Evolutionary conservation across 2,329 filamentous ascomycete genomes (phyloP), one percentile per base, ranked within the genome.

Genomic region (Diaporthe ampelina): DNA sequence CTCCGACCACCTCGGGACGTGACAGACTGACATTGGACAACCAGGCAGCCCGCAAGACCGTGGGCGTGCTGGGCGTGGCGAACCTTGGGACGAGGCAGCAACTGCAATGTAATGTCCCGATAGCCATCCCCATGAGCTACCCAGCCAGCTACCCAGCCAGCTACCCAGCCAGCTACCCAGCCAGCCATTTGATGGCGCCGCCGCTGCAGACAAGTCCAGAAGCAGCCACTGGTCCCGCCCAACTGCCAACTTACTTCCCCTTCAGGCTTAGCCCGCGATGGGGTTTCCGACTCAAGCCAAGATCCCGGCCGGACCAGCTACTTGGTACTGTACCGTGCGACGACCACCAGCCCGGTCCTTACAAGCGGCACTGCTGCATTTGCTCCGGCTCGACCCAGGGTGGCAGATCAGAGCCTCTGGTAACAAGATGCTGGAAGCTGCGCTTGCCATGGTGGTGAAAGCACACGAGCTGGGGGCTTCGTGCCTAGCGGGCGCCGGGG

Each of bases 121-220:
- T 29, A 32, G 37, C 37, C 59, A 43, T 52, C 63, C 45, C 45
- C 37, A 67, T 67, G 13, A 67, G 63, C 69, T 29, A 52, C 57
- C 69, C 45, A 63, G 10, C 37, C 69, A 72, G 69, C 69, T n/a
- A n/a, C n/a, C n/a, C n/a, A n/a, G n/a, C n/a, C n/a, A n/a, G n/a
- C n/a, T n/a, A n/a, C n/a, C n/a, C n/a, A n/a, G n/a, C n/a, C n/a
- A 67, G 63, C 69, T 29, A 52, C 57, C 69, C 45, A 63, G 10
- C 37, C 69, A 72, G 69, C 69, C 69, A 72, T 61, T 72, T 72
- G 57, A 54, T 43, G 57, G 40, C 57, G 58, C 35, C 17, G 29
- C 45, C 48, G 57, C 57, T 63, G 57, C 69, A 72, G 37, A 50
- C 7, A 11, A n/a, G 21, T 72, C 43, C 57, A 72, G 45, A 61